phyloP scores from a whole-genome alignment of 140 eudicot genomes.

The Cichorium intybus region DNA sequence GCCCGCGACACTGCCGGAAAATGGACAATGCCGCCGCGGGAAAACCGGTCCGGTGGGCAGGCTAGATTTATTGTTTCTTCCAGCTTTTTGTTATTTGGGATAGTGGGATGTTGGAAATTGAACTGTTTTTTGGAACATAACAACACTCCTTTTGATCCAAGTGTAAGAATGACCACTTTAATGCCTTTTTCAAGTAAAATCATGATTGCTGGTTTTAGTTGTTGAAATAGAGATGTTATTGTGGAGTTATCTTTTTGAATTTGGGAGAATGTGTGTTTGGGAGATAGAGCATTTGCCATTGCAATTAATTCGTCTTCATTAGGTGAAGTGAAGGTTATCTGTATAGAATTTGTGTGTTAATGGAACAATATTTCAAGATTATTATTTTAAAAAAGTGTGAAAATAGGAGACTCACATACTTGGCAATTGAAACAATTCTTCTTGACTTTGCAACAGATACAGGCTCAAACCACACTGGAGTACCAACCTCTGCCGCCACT shows the following conservation, averaged over 20 bases:
- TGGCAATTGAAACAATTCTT: conserved; percentile 73
- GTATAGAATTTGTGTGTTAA: conserved; percentile 11
- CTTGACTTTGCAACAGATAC: conserved; percentile 87
- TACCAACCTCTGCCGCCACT: conserved; percentile 73
- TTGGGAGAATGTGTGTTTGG: conserved; percentile 35
- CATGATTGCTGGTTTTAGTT: conserved; percentile 68
- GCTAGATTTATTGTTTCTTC: conserved; percentile 30
- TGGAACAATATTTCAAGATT: not conserved
- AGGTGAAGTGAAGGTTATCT: conserved; percentile 85
- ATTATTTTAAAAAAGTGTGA: conserved; percentile 2
- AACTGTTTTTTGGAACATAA: conserved; percentile 53
- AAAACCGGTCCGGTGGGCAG: conserved; percentile 52
- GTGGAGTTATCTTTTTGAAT: conserved; percentile 28
- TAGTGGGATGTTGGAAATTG: conserved; percentile 15
- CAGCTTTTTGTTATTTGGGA: not conserved
- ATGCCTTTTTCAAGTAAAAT: conserved; percentile 76
- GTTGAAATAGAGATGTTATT: conserved; percentile 49
- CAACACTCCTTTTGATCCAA: conserved; percentile 78
- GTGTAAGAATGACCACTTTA: conserved; percentile 65
- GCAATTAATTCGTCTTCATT: conserved; percentile 91
- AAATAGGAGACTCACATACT: conserved; percentile 61
- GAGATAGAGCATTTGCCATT: conserved; percentile 84
- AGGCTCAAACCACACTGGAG: conserved; percentile 98
- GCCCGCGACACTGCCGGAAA: conserved; percentile 75
- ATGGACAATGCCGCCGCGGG: conserved; percentile 45